Base-by-base conservation (phyloP, 257 asterid species). In the Penstemon newberryi region DNA sequence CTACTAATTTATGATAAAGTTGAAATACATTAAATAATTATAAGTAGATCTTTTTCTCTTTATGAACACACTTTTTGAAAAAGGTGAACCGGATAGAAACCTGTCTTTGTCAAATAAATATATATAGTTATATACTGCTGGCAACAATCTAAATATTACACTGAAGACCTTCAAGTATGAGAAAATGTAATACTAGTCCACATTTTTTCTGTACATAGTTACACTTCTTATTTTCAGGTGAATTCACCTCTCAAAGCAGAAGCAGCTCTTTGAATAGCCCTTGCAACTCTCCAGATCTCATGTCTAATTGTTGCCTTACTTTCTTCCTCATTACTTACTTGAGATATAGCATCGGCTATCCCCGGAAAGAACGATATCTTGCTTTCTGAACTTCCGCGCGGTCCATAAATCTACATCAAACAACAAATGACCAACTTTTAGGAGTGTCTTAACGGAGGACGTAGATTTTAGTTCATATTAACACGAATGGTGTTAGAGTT, bases 181-280 rank as follows among this genome's bases (percentile, higher is more conserved):
- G 33, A 25, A 25, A 25, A 25, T 2, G 1, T 1, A 25, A 25
- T 25, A 25, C 33, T 25, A 25, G 33, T 25, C 33, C 33, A 25
- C n/a, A 0, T 2, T 25, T 25, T 25, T 25, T 1, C 33, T 49
- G 19, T 49, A 49, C 54, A 10, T 1, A 47, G 12, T 47, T 47
- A 47, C 5, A 47, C 53, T 2, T n/a, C n/a, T n/a, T 46, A 49
- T 8, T 37, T 43, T 81, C 86, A 90, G 63, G 83, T 73, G 45
- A 89, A 75, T 75, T 80, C 80, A 41, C 95, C 95, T 73, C 82
- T 84, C 56, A 93, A 83, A 70, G 81, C 78, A 73, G 67, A 55
- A 58, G 88, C 85, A 54, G 88, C 93, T 77, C 96, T 83, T 67
- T 66, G 81, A 71, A 93, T 88, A 73, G 96, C 96, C 86, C 99